Evolutionary conservation across 495 filamentous ascomycete species (phyloP).

Genomic region (Aspergillus cavernicola): DNA sequence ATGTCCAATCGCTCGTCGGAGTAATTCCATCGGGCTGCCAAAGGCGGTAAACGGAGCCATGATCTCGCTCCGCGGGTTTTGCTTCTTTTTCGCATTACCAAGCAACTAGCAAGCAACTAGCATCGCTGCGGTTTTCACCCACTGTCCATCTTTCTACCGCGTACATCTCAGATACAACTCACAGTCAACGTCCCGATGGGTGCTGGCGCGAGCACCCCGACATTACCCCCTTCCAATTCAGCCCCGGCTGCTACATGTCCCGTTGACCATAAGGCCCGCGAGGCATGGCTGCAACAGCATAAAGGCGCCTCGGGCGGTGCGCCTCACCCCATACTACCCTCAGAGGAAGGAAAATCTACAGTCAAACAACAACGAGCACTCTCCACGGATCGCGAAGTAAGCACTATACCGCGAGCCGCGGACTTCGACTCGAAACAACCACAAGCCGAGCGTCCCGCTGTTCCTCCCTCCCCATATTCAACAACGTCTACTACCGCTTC

Average conservation of each 20-base stretch:
- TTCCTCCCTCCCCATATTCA: conserved; percentile 27
- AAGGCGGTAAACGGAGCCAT: conserved; percentile 18
- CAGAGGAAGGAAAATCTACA: conserved; percentile 27
- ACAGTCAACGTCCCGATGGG: conserved; percentile 28
- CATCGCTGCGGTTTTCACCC: no score
- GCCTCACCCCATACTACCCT: conserved; percentile 27
- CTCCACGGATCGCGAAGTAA: conserved; percentile 67
- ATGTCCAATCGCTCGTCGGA: not conserved
- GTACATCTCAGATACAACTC: not conserved
- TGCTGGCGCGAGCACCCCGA: conserved; percentile 40
- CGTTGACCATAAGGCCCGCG: conserved; percentile 81
- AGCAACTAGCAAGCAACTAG: no score
- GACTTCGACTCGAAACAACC: conserved; percentile 28
- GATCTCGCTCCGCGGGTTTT: conserved; percentile 5
- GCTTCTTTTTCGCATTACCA: conserved; percentile 13
- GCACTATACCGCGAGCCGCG: conserved; percentile 71
- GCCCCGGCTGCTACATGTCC: conserved; percentile 58
- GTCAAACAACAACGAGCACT: conserved; percentile 42
- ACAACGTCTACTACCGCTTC: conserved; percentile 33
- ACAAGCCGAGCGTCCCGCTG: conserved; percentile 27
- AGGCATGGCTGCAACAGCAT: conserved; percentile 69
- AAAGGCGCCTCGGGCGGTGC: conserved; percentile 28
- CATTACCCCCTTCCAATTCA: conserved; percentile 20
- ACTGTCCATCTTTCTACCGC: not conserved
- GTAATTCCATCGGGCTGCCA: not conserved